Evolutionary conservation across 2,329 filamentous ascomycete genomes (phyloP), one percentile per base, ranked within the genome.

Genomic region (Xylariaceae sp.): DNA sequence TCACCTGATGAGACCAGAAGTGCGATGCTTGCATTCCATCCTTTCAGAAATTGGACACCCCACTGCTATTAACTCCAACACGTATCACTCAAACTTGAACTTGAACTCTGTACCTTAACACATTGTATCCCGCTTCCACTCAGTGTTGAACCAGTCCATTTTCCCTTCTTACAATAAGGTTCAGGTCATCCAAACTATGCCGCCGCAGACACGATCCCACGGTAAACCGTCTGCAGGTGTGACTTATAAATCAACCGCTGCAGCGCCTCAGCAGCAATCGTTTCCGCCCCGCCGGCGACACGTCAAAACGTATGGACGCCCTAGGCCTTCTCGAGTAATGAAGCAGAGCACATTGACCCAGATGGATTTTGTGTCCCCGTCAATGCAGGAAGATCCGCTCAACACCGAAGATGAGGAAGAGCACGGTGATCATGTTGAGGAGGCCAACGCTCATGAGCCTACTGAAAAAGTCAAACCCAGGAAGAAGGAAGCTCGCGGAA

Each of bases 331-430:
- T 37, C 53, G 48, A 23, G 56, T 54, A 29, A 14, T 60, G 20
- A 65, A 57, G 21, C 69, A 71, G 55, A 59, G 55, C 14, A 71
- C 69, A 23, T 50, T 71, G 23, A 71, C 69, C 7, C 69, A 71
- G 57, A 69, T 70, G 64, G 50, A 66, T 46, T 70, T 69, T 19
- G 65, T 68, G 32, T 59, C 65, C 4, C 57, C 65, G 3, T 57
- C 60, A 7, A 57, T 59, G 48, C 58, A 52, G n/a, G 50, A 57
- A 21, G 48, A 65, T 2, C 53, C 59, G 19, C 42, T 65, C 21
- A 59, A 61, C 12, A 48, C 57, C 37, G 55, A 59, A 7, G 57
- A 58, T 29, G 58, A 64, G 10, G 60, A 52, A 3, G 42, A 51
- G 16, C 54, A 64, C 7, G 60, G 56, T 2, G 55, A 63, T 1